These are phyloP conservation scores for Ceratocystis smalleyi DNA, from an alignment of 2,329 filamentous ascomycete species.

Conservation along the genomic window DNA sequence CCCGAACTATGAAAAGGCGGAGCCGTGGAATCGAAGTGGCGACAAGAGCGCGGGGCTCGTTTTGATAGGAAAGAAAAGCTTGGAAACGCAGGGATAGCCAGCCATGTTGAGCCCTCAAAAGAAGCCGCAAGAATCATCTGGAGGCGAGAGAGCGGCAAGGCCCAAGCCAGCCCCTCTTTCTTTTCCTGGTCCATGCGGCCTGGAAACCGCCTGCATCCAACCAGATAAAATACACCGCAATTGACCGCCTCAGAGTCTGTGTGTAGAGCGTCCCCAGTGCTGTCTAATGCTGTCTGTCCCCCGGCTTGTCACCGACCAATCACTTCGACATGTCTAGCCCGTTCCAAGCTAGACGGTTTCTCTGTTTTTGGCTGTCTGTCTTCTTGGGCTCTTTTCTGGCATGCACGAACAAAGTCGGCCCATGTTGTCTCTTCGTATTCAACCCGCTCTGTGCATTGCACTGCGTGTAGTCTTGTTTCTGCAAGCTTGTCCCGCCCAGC, in stretches of 20 bases:
- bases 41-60: neutral
- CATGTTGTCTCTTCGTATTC: conserved; percentile 5
- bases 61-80: neutral
- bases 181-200: neutral
- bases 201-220: neutral
- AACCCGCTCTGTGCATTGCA: conserved; percentile 2
- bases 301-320: neutral
- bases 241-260: neutral
- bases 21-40: neutral
- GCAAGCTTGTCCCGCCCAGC: neutral
- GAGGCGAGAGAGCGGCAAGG: neutral
- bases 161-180: neutral
- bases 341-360: neutral
- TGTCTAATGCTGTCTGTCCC: neutral
- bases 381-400: neutral
- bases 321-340: neutral
- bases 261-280: neutral
- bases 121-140: neutral
- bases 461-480: neutral
- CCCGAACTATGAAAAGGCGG: neutral
- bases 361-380: neutral
- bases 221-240: neutral
- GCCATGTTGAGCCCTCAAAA: neutral
- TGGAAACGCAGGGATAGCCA: neutral
- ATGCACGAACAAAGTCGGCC: neutral